These are phyloP conservation scores for Haplosporangium gracile DNA, from an alignment of 192 early-diverging fungal genomes.

Conservation along the genomic window DNA sequence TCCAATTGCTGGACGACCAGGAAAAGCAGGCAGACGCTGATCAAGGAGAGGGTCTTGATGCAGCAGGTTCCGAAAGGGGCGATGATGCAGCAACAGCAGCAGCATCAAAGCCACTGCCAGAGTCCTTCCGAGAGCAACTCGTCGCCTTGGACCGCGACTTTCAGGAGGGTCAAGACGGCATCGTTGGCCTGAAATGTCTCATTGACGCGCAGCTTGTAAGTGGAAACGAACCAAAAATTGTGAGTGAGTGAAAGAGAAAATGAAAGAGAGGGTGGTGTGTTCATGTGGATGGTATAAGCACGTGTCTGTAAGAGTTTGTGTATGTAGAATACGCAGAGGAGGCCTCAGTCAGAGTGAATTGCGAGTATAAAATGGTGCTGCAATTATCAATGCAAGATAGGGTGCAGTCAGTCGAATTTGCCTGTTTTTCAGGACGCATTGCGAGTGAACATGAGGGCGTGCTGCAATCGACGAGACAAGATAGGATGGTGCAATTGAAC, in stretches of 20 bases:
- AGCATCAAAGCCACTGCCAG: slow-evolving; percentile 34
- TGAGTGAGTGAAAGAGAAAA: not conserved
- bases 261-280: not conserved
- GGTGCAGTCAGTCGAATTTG: not conserved
- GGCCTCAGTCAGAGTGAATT: not conserved
- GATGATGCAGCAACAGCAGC: not conserved
- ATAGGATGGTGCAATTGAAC: too few species aligned
- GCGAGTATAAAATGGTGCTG: not conserved
- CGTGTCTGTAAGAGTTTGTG: not conserved
- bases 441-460: too few species aligned
- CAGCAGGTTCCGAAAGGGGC: not conserved
- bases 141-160: slow-evolving; percentile 41
- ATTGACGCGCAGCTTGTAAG: slow-evolving; percentile 56
- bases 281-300: not conserved
- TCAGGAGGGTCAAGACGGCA: slow-evolving; percentile 46
- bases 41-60: not conserved
- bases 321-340: not conserved
- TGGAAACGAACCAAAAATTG: not conserved
- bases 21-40: slow-evolving; percentile 5
- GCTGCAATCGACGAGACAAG: too few species aligned
- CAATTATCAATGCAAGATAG: not conserved
- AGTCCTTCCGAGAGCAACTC: slow-evolving; percentile 43
- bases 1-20: slow-evolving; percentile 22
- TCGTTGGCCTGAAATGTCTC: slow-evolving; percentile 30
- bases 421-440: too few species aligned